These are phyloP conservation scores for Ceratocystis lukuohia DNA, from an alignment of 2,329 filamentous ascomycete species.

Conservation along the genomic window DNA sequence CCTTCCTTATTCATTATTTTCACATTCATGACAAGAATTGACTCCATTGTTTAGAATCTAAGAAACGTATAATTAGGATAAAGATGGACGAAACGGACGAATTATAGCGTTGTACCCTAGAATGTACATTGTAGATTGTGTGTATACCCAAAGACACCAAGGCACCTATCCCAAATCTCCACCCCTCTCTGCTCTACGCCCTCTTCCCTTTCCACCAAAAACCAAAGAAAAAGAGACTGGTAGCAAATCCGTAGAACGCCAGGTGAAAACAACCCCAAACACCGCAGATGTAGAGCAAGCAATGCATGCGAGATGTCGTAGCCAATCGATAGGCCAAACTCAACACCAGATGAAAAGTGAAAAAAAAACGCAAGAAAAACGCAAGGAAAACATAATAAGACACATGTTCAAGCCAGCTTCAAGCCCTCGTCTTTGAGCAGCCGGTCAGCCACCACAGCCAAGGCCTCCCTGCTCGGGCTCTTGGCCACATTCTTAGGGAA, in stretches of 20 bases:
- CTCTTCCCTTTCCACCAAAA: neutral
- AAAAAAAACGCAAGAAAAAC: conserved; percentile 4
- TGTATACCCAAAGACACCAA: neutral
- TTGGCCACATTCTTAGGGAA: conserved; percentile 46
- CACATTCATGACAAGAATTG: neutral
- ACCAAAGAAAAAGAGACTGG: neutral
- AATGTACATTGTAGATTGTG: neutral
- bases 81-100: neutral
- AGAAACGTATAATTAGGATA: neutral
- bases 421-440: conserved; percentile 39
- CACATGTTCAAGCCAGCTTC: conserved; percentile 28
- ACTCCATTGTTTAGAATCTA: neutral
- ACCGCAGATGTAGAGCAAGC: conserved; percentile 10
- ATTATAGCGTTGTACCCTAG: neutral
- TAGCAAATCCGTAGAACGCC: conserved; percentile 5
- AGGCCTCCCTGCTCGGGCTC: conserved; percentile 37
- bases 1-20: neutral
- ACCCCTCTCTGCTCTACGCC: neutral
- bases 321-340: neutral
- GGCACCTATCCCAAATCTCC: neutral
- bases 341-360: conserved; percentile 6
- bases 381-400: conserved; percentile 1
- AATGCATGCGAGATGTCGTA: neutral
- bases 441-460: conserved; percentile 41
- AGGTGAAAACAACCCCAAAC: conserved; percentile 8